Base-by-base conservation (phyloP, 306 rosid genomes). In the Glycine tomentella region DNA sequence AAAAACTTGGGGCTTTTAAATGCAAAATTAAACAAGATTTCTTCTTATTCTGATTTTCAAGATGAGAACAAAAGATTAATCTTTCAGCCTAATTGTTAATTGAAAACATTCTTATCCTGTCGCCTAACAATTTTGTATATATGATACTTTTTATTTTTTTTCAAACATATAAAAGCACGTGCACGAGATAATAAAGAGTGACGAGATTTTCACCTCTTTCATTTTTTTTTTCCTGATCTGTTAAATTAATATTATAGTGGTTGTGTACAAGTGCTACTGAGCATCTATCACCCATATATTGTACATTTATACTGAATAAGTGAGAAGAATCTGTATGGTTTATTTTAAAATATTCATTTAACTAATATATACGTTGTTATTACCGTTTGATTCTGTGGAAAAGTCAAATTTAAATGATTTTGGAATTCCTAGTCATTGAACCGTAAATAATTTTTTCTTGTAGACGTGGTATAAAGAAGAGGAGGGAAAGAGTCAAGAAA, bases 191-290 rank as follows among this genome's bases (percentile, higher is more conserved):
- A 69, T 45, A 69, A 68, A 42, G 52, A 12, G 52, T 16, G 52
- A 16, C 14, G 2, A 10, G 33, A 9, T 45, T 68, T 44, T 16
- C 25, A 15, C 9, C 10, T 5, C 4, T 38, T 38, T 38, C 6
- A 4, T n/a, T 40, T 15, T 8, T 9, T 15, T 10, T 44, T 25
- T 16, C 1, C n/a, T 45, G 0, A 5, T 17, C n/a, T 46, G 1
- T 8, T 46, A 10, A 46, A 17, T 44, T 10, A 45, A 69, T 9
- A 45, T 45, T 46, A 17, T 8, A 10, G 33, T 68, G 73, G 9
- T 16, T 68, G 73, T 68, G 55, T 16, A 68, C 73, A 42, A 68
- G 15, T 67, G 13, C 34, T 16, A 16, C 45, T 45, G 9, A 68
- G 45, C 55, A 5, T 67, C 52, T 6, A 42, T 66, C 14, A 34